Percentiles rank a stretch among this genome's conserved stretches.
phyloP scores from a whole-genome alignment of 768 basidiomycete genomes.

The Clathrus columnatus region DNA sequence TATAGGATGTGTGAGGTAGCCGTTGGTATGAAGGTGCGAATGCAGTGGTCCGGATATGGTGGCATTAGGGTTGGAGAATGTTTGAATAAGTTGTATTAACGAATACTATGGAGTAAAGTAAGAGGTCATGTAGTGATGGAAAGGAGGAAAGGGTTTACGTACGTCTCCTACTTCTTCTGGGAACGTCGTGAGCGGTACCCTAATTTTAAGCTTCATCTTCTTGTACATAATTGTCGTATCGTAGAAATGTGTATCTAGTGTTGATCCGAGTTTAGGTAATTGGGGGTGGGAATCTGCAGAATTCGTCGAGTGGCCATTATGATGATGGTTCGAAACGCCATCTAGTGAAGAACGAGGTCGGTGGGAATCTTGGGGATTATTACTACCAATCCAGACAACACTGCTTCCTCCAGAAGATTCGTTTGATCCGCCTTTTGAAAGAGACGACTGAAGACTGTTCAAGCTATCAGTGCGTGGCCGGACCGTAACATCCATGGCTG shows the following conservation, averaged over 20 bases:
- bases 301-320: not conserved
- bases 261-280: constrained; percentile 28
- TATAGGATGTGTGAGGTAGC: constrained; percentile 83
- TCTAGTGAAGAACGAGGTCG: constrained; percentile 13
- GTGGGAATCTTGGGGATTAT: constrained; percentile 16
- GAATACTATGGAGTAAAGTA: constrained; percentile 57
- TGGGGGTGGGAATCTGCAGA: constrained; percentile 6
- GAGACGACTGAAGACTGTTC: constrained; percentile 11
- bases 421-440: constrained; percentile 30
- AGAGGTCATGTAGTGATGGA: not conserved
- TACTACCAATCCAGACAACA: constrained; percentile 72
- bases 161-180: constrained; percentile 97
- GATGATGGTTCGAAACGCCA: constrained; percentile 1
- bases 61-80: constrained; percentile 56
- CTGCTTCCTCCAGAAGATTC: constrained; percentile 64
- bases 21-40: constrained; percentile 90
- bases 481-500: constrained; percentile 58
- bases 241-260: constrained; percentile 89
- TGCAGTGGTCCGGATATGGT: constrained; percentile 68
- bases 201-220: constrained; percentile 78
- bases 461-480: constrained; percentile 30
- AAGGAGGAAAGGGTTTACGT: constrained; percentile 24
- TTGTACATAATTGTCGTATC: constrained; percentile 80
- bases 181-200: constrained; percentile 83
- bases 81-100: constrained; percentile 80